phyloP scores from a whole-genome alignment of 108 stramenopile genomes.

The Nannochloropsis oceanica region DNA sequence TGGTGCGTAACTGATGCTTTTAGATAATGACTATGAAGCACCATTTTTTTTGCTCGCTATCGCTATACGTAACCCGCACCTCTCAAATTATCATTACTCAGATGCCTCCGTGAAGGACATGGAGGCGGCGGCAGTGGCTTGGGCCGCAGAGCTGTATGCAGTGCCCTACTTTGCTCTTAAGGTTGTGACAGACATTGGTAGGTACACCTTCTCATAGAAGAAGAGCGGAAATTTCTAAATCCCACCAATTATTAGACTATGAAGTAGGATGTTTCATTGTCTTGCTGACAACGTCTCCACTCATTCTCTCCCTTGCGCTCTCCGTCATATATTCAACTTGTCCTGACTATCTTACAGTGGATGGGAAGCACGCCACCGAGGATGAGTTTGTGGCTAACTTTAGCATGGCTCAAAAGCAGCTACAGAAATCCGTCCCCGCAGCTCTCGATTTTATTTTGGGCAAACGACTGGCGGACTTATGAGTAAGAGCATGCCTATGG shows the following conservation, averaged over 20 bases:
- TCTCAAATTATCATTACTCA: not conserved
- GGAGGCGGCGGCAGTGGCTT: constrained; percentile 91
- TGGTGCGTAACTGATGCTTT: not conserved
- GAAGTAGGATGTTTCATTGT: not conserved
- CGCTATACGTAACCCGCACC: not conserved
- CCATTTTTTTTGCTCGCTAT: no score
- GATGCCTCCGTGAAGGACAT: constrained; percentile 89
- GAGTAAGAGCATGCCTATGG: not conserved
- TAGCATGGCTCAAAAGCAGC: constrained; percentile 56
- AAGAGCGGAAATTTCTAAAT: not conserved
- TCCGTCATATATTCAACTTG: not conserved
- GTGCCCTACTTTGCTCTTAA: constrained; percentile 79
- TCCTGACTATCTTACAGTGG: not conserved
- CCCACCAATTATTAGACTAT: not conserved
- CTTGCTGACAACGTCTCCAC: no score
- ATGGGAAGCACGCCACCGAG: constrained; percentile 44
- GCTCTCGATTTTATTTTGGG: constrained; percentile 50
- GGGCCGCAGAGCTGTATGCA: constrained; percentile 52
- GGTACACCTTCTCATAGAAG: not conserved
- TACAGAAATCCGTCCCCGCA: constrained; percentile 69
- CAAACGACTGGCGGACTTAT: constrained; percentile 20
- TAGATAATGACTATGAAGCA: not conserved
- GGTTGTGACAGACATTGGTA: constrained; percentile 80
- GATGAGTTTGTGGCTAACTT: constrained; percentile 93
- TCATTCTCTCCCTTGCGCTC: not conserved